Evolutionary conservation across 2,329 filamentous ascomycete species (phyloP).

Genomic region (Xylaria multiplex): DNA sequence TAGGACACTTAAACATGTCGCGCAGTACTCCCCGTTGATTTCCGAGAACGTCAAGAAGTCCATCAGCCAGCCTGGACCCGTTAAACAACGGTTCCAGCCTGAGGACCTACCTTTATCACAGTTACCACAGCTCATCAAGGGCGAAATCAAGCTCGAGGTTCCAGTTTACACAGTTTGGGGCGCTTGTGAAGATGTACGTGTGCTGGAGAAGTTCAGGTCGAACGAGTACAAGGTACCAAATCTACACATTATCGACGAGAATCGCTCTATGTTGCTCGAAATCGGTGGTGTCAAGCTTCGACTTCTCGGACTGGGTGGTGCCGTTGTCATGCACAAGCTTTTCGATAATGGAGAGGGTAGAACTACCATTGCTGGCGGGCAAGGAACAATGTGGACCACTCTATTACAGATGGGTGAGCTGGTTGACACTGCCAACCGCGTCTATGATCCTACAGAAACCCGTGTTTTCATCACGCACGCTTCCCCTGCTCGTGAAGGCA

Average conservation of each 20-base stretch:
- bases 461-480: slow-evolving; percentile 97
- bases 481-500: slow-evolving; percentile 93
- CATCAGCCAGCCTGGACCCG: slow-evolving; percentile 74
- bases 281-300: slow-evolving; percentile 95
- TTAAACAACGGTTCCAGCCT: slow-evolving; percentile 85
- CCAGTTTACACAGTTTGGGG: slow-evolving; percentile 99
- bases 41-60: slow-evolving; percentile 78
- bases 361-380: slow-evolving; percentile 96
- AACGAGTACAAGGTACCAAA: slow-evolving; percentile 98
- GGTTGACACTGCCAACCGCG: slow-evolving; percentile 95
- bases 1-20: slow-evolving; percentile 96
- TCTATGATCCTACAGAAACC: slow-evolving; percentile 98
- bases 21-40: slow-evolving; percentile 96
- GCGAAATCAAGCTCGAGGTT: slow-evolving; percentile 89
- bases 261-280: slow-evolving; percentile 93
- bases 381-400: slow-evolving; percentile 99
- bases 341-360: slow-evolving; percentile 98
- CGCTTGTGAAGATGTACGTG: slow-evolving; percentile 96
- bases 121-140: slow-evolving; percentile 86
- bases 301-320: slow-evolving; percentile 90
- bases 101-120: slow-evolving; percentile 91
- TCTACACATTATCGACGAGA: slow-evolving; percentile 98
- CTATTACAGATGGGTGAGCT: slow-evolving; percentile 97
- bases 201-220: slow-evolving; percentile 96
- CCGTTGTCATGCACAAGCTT: slow-evolving; percentile 99